A percentile compares a stretch with the other conserved stretches of the same genome.
These are phyloP conservation scores for Barnettozyma wickerhamii DNA, from an alignment of 805 yeast species.

Conservation along the genomic window DNA sequence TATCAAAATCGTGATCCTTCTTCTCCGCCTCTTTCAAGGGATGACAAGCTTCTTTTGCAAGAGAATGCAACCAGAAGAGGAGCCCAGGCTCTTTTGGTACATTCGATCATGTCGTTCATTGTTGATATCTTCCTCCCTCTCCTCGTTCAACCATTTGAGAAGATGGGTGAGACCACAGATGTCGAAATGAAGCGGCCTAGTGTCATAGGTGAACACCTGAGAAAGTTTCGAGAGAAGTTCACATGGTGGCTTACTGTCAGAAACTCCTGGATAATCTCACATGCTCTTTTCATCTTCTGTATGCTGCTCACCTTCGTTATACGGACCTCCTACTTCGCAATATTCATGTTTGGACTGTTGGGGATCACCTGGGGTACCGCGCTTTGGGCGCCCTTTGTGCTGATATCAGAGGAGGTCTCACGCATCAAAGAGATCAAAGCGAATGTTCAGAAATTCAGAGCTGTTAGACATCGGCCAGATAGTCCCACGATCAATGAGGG, in stretches of 20 bases:
- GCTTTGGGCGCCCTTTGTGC: conserved; percentile 62
- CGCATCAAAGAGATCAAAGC: conserved; percentile 46
- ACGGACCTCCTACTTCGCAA: conserved; percentile 36
- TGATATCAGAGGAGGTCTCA: conserved; percentile 54
- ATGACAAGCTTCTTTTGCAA: conserved; percentile 32
- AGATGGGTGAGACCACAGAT: conserved; percentile 6
- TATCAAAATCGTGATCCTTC: conserved; percentile 31
- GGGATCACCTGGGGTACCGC: conserved; percentile 67
- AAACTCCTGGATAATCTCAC: conserved; percentile 48
- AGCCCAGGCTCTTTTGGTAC: conserved; percentile 44
- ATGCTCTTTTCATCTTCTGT: conserved; percentile 43
- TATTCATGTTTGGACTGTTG: conserved; percentile 44
- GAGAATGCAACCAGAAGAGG: conserved; percentile 51
- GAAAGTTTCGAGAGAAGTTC: conserved; percentile 10
- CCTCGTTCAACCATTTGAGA: conserved; percentile 32
- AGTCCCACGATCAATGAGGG: conserved; percentile 11
- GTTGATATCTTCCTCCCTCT: conserved; percentile 43
- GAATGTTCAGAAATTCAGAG: conserved; percentile 16
- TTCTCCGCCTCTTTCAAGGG: conserved; percentile 32
- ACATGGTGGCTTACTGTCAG: conserved; percentile 30
- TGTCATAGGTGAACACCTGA: conserved; percentile 6
- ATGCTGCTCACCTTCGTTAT: conserved; percentile 46
- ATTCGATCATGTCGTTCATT: conserved; percentile 43
- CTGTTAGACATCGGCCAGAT: not conserved
- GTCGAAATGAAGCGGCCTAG: conserved; percentile 10